Base-by-base conservation (phyloP, 2,329 filamentous ascomycete species). In the Ciborinia camelliae region DNA sequence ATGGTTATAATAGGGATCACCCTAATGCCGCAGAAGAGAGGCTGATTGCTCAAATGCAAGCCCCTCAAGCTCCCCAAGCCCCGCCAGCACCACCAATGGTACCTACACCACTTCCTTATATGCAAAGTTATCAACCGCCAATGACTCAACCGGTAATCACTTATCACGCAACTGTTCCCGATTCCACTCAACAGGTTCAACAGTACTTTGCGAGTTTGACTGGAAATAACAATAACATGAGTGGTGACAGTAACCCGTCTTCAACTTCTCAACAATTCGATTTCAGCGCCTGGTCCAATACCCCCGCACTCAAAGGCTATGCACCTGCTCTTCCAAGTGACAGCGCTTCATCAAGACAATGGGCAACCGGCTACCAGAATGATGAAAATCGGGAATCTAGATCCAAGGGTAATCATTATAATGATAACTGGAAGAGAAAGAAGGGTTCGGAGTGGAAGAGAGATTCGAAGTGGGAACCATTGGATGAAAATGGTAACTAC, bases 1-100 rank as follows among this genome's bases (percentile, higher is more conserved):
- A 79, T 14, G 82, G 82, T 0, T 81, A 79, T 67, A 72, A 75
- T 43, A 73, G 73, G 51, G 77, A 79, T 54, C 74, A 75, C 43
- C 74, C 77, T 10, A 71, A 73, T 58, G 75, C 76, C 35, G 76
- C 78, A 69, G 68, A 66, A 52, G 67, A 69, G 50, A 68, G 68
- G 12, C 65, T 75, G 35, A 64, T 70, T 50, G 67, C 72, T 35
- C 66, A 68, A 4, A 64, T 68, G 23, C 72, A 73, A 52, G 66
- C 61, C 45, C 69, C 68, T 37, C 66, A 62, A 71, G 48, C 61
- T 47, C 69, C 68, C 32, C 66, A 62, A 71, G 48, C 41, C 15
- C 55, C 39, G 14, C n/a, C 39, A 4, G 73, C 41, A 68, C 73
- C 20, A 71, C 77, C 12, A 51, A 69, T 68, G 65, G 45, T 67